These are phyloP conservation scores for Glaciozyma antarctica DNA, from an alignment of 768 basidiomycete genomes.

Conservation along the genomic window DNA sequence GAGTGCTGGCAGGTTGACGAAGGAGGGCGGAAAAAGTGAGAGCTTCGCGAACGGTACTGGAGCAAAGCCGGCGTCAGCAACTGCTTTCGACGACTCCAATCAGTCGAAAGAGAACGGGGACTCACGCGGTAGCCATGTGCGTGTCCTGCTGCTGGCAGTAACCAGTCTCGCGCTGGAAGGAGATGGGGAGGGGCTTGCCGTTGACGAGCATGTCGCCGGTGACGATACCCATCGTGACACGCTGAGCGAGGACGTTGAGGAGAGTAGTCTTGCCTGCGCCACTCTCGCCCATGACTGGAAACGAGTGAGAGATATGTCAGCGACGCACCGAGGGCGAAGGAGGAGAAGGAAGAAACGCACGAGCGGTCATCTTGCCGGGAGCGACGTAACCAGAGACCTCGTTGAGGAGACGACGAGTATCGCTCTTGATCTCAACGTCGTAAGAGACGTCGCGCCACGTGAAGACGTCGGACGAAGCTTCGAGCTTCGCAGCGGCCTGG, in stretches of 20 bases:
- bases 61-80: not conserved
- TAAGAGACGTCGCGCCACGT: slow-evolving; percentile 28
- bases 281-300: slow-evolving; percentile 44
- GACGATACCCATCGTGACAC: slow-evolving; percentile 43
- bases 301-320: slow-evolving; percentile 30
- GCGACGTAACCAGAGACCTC: slow-evolving; percentile 37
- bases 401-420: slow-evolving; percentile 29
- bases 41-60: slow-evolving; percentile 44
- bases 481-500: slow-evolving; percentile 15
- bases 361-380: slow-evolving; percentile 35
- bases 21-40: slow-evolving; percentile 42
- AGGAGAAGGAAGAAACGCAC: slow-evolving; percentile 26
- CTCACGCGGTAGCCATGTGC: slow-evolving; percentile 38
- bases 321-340: slow-evolving; percentile 38
- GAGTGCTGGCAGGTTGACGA: slow-evolving; percentile 40
- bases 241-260: slow-evolving; percentile 37
- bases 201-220: slow-evolving; percentile 45
- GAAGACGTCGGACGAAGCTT: slow-evolving; percentile 27
- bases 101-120: not conserved
- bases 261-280: slow-evolving; percentile 44
- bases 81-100: not conserved
- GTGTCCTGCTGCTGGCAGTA: slow-evolving; percentile 36
- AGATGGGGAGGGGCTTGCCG: slow-evolving; percentile 40
- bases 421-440: slow-evolving; percentile 29
- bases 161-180: slow-evolving; percentile 45